Conservation (phyloP, 1,284 basidiomycete species). For the Pisolithus thermaeus region DNA sequence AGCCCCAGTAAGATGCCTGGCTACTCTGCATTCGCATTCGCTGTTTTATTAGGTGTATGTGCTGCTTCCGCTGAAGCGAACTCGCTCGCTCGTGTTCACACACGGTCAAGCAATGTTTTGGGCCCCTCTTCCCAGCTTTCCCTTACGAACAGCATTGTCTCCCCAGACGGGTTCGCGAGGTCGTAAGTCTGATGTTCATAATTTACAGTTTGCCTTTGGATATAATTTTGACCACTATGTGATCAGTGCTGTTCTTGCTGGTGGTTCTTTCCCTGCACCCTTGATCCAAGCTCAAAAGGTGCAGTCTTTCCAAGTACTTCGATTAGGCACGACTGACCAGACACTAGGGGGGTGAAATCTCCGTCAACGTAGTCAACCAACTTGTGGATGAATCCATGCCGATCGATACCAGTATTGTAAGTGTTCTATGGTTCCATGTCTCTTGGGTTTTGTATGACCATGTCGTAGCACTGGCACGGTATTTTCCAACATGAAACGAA, state of each 20-base stretch:
- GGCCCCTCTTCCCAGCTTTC: constrained; percentile 6
- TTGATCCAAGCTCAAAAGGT: constrained; percentile 29
- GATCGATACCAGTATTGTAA: constrained; percentile 24
- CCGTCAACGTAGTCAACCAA: constrained; percentile 26
- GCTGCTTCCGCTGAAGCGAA: not conserved
- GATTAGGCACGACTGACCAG: not conserved
- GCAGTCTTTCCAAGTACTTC: not conserved
- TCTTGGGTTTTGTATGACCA: not conserved
- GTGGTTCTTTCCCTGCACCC: constrained; percentile 26
- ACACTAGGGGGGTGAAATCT: constrained; percentile 19
- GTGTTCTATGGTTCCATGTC: constrained; percentile 1
- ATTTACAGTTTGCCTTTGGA: not conserved
- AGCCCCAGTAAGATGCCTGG: not conserved
- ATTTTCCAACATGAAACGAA: constrained; percentile 28
- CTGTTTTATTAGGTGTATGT: not conserved
- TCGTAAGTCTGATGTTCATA: constrained; percentile 16
- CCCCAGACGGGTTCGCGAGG: constrained; percentile 28
- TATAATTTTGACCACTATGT: not conserved
- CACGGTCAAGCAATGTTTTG: not conserved
- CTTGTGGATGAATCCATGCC: constrained; percentile 22
- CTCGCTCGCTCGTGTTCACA: not conserved
- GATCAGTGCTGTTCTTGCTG: constrained; percentile 21
- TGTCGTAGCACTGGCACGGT: constrained; percentile 35
- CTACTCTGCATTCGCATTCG: not conserved
- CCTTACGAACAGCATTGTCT: constrained; percentile 10